Base-by-base conservation (phyloP, 257 asterid genomes). In the Lithospermum erythrorhizon region DNA sequence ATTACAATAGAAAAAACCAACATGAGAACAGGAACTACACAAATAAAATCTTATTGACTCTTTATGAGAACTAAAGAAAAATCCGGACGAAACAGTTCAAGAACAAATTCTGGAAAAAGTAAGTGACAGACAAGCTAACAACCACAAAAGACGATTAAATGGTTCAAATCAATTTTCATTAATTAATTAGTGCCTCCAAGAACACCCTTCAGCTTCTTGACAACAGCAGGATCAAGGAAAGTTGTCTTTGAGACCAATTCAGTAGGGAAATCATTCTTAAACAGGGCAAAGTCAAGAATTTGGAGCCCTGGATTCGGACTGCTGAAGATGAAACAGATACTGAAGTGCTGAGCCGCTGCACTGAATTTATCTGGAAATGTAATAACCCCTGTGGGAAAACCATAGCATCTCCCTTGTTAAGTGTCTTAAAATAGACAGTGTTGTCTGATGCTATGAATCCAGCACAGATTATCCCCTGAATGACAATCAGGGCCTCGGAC, bases 121-220 rank as follows among this genome's bases (percentile, higher is more conserved):
- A 1, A 19, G 0, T 18, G 56, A 4, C 23, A 19, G 6, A 51
- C 55, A 6, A 16, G 21, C 13, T 19, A 53, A 53, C 21, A 16
- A 18, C 4, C 56, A 53, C 21, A 19, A 53, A 7, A 20, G 5
- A 20, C 8, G 6, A 19, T 9, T 20, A 53, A 53, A 53, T 20
- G 57, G 23, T 53, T 53, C 2, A n/a, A 52, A 22, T n/a, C 14
- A 22, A 20, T 53, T 53, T 20, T 17, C 2, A 17, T 2, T n/a
- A 59, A 41, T 62, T 61, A 89, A 48, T 79, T 82, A 13, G 77
- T 87, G 67, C 95, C 96, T 0, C 96, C 96, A 60, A 90, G 95
- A 27, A 79, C 82, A 6, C 80, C 94, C 77, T 90, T 87, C 48
- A 90, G 94, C 79, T 90, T 87, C 87, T 89, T 87, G 61, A 89